phyloP scores from a whole-genome alignment of 768 basidiomycete species.

The Heimioporus sp. region DNA sequence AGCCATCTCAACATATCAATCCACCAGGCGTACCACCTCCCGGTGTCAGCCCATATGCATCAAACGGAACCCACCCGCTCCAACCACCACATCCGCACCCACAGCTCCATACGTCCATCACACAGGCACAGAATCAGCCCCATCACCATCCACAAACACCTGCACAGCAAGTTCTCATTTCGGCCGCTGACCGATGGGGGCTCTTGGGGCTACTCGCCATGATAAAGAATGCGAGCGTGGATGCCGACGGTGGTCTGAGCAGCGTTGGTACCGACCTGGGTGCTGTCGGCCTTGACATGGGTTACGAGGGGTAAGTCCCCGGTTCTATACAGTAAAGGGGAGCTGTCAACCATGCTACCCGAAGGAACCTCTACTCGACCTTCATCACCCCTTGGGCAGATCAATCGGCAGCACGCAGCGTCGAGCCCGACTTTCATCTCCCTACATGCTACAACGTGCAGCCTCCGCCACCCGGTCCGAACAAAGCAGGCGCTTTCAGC shows the following conservation, averaged over 20 bases:
- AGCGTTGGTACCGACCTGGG: conserved; percentile 90
- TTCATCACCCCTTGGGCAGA: conserved; percentile 98
- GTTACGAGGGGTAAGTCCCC: conserved; percentile 68
- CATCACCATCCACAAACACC: conserved; percentile 78
- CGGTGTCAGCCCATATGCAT: conserved; percentile 32
- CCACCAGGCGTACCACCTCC: conserved; percentile 50
- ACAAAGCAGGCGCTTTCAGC: conserved; percentile 80
- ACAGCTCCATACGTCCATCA: conserved; percentile 31
- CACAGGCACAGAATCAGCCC: conserved; percentile 30
- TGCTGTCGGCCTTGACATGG: conserved; percentile 90
- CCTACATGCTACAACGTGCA: conserved; percentile 93
- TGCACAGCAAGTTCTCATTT: conserved; percentile 88
- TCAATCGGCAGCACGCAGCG: conserved; percentile 76
- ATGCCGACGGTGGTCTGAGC: conserved; percentile 78
- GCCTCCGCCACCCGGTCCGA: conserved; percentile 78
- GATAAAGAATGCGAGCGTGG: conserved; percentile 75
- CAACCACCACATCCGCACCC: conserved; percentile 33
- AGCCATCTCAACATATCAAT: conserved; percentile 46
- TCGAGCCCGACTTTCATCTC: conserved; percentile 91
- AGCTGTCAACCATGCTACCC: conserved; percentile 20
- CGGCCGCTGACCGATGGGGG: conserved; percentile 95
- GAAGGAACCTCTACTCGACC: conserved; percentile 78
- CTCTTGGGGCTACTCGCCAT: conserved; percentile 80
- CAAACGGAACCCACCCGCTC: conserved; percentile 36
- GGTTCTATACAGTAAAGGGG: conserved; percentile 18